phyloP scores from a whole-genome alignment of 108 stramenopile species.

The Nannochloropsis oceanica region DNA sequence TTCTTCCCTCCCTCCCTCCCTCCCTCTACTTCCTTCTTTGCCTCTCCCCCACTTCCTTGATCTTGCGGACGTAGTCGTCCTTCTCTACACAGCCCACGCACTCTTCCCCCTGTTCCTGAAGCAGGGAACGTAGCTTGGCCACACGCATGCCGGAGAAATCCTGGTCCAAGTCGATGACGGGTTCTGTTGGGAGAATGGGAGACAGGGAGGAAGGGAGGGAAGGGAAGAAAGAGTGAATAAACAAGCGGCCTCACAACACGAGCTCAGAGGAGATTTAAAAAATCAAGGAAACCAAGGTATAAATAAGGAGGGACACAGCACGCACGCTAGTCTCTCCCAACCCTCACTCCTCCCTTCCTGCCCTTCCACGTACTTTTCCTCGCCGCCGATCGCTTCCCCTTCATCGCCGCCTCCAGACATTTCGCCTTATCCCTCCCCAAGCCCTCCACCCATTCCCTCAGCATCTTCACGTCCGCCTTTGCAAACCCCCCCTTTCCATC shows the following conservation, averaged over 20 bases:
- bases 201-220: not conserved
- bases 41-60: not conserved
- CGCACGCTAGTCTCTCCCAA: not conserved
- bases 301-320: not conserved
- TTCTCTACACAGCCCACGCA: conserved; percentile 29
- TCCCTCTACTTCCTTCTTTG: not conserved
- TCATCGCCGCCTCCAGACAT: not conserved
- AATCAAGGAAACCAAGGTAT: not conserved
- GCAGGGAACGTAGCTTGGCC: conserved; percentile 2
- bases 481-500: not conserved
- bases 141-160: conserved; percentile 17
- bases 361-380: not conserved
- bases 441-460: conserved; percentile 2
- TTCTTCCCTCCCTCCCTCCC: not conserved
- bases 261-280: not conserved
- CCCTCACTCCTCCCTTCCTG: not conserved
- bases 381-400: not conserved
- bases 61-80: conserved; percentile 12
- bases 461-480: conserved; percentile 1
- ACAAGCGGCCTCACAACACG: not conserved
- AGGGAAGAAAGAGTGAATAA: too few relatives aligned
- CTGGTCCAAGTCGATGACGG: conserved; percentile 8
- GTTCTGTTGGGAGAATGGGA: not conserved
- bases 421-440: not conserved
- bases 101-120: conserved; percentile 2